Evolutionary conservation across 2,329 filamentous ascomycete genomes (phyloP).

Genomic region (Monilinia fructigena): DNA sequence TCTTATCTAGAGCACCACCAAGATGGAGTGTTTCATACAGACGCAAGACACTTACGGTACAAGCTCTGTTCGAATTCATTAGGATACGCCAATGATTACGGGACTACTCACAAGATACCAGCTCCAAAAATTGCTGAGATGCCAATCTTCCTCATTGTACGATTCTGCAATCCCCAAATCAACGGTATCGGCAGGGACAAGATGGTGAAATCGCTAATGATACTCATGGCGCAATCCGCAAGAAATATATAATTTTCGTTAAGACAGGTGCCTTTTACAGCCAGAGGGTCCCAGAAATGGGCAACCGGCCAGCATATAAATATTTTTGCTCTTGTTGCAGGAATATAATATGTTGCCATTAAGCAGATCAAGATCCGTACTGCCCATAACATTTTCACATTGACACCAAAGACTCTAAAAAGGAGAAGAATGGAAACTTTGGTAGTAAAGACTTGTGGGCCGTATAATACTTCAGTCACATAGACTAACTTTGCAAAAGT

Average conservation of each 20-base stretch:
- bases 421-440: constrained; percentile 11
- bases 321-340: constrained; percentile 2
- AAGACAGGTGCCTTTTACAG: constrained; percentile 2
- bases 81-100: not conserved
- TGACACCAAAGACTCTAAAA: constrained; percentile 3
- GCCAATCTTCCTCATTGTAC: constrained; percentile 9
- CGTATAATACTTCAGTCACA: not conserved
- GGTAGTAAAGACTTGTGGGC: not conserved
- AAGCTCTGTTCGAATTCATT: not conserved
- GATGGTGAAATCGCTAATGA: constrained; percentile 11
- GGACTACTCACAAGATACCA: not conserved
- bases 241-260: constrained; percentile 8
- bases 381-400: constrained; percentile 4
- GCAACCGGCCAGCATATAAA: constrained; percentile 15
- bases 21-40: not conserved
- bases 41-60: not conserved
- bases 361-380: not conserved
- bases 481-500: not conserved
- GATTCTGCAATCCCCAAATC: constrained; percentile 8
- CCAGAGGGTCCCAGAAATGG: constrained; percentile 11
- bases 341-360: constrained; percentile 10
- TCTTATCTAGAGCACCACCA: not conserved
- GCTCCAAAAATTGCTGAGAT: constrained; percentile 1
- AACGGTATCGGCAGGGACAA: constrained; percentile 2
- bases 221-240: constrained; percentile 6